phyloP scores from a whole-genome alignment of 2,329 filamentous ascomycete genomes.

The Clarireedia homoeocarpa region DNA sequence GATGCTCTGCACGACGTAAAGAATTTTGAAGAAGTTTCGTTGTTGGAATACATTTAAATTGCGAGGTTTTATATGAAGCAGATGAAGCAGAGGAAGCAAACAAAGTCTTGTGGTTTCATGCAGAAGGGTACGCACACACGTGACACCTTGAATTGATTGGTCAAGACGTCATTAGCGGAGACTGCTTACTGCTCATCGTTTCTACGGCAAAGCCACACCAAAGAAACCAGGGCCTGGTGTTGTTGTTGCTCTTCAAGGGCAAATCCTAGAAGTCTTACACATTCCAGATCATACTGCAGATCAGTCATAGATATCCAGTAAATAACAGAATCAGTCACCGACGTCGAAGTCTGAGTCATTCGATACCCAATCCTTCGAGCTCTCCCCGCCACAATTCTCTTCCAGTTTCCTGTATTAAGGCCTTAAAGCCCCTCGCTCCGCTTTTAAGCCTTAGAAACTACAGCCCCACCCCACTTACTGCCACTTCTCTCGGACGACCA shows the following conservation, averaged over 20 bases:
- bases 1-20: not conserved
- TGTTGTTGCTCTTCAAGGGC: too few relatives aligned
- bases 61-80: too few relatives aligned
- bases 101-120: too few relatives aligned
- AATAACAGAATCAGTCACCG: too few relatives aligned
- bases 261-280: too few relatives aligned
- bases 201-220: not conserved
- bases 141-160: not conserved
- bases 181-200: too few relatives aligned
- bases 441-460: not conserved
- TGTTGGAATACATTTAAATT: not conserved
- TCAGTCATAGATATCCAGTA: too few relatives aligned
- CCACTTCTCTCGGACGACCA: not conserved
- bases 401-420: too few relatives aligned
- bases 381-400: not conserved
- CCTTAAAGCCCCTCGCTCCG: not conserved
- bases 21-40: not conserved
- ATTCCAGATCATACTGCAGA: too few relatives aligned
- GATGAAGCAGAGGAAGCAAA: too few relatives aligned
- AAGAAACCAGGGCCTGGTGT: not conserved
- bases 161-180: constrained; percentile 2
- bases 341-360: too few relatives aligned
- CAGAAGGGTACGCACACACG: not conserved
- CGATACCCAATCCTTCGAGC: not conserved
- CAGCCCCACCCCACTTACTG: constrained; percentile 1